Evolutionary conservation across 108 stramenopile species (phyloP), one percentile per base, ranked within the genome.

Genomic region (Cylindrotheca fusiformis): DNA sequence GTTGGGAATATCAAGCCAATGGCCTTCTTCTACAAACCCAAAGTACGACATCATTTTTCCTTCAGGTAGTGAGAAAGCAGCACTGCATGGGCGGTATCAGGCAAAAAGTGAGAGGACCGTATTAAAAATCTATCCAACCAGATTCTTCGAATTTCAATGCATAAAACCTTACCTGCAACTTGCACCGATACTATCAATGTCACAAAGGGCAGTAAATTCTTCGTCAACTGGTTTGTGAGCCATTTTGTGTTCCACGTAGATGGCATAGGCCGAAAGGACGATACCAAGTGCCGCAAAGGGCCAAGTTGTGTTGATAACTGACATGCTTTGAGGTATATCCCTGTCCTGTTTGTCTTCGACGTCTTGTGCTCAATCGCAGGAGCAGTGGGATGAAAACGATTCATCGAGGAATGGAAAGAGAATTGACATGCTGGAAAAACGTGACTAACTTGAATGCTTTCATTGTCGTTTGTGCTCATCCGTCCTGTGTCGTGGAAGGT

Each of bases 181-280:
- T 20, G 87, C 87, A 26, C 78, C 80, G 28, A 93, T 84, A 4
- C 76, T 63, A 27, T 93, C 87, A 67, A 93, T 93, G 48, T 93
- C 91, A 69, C 91, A 93, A 0, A 93, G 60, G 3, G 91, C 82
- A 4, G 68, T 52, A 46, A 85, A 93, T 52, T 83, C 87, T 23
- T 87, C 91, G 18, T 79, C 84, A 17, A 19, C 32, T 18, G 47
- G 21, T 47, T 52, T 52, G 29, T 78, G 74, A 5, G 63, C 71
- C 8, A 85, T 69, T 60, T 78, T 85, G 61, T 87, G 65, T 60
- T 93, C 91, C 8, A 93, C 91, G 52, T 87, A 83, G 1, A 93
- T 52, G 12, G 87, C 86, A 72, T 93, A 93, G 51, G 62, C 45
- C 32, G 83, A 85, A 3, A 92, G 77, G 23, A 87, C 48, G 47